Percentiles rank a stretch among this genome's conserved stretches.
phyloP scores from a whole-genome alignment of 108 stramenopile species.

The Cyclotella baltica region DNA sequence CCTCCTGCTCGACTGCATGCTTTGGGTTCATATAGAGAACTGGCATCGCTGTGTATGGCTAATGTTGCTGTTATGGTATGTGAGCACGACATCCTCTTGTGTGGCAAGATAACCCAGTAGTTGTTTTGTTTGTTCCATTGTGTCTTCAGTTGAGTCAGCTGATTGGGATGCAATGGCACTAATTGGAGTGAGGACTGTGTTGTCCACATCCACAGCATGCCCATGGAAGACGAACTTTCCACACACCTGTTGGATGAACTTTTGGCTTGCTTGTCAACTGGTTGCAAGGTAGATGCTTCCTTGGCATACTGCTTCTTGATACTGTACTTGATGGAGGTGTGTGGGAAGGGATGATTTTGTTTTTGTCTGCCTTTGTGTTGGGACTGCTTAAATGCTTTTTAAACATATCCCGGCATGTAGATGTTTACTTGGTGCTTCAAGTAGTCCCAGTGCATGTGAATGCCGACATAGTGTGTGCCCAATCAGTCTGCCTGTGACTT shows the following conservation, averaged over 20 bases:
- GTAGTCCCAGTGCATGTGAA: too few relatives aligned
- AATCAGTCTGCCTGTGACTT: constrained; percentile 18
- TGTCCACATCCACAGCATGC: not conserved
- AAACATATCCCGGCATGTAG: constrained; percentile 5
- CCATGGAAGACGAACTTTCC: not conserved
- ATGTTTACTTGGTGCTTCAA: not conserved
- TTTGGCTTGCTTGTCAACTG: not conserved
- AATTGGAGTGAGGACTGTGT: too few relatives aligned
- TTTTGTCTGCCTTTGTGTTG: not conserved
- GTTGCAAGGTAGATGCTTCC: not conserved
- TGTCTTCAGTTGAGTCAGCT: too few relatives aligned
- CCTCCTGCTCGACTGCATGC: not conserved
- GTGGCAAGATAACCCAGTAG: not conserved
- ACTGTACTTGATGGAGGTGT: too few relatives aligned
- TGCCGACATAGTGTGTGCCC: not conserved
- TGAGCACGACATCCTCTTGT: not conserved
- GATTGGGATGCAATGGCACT: too few relatives aligned
- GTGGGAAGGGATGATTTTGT: not conserved
- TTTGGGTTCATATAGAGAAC: not conserved
- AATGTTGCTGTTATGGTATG: not conserved
- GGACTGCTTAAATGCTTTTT: not conserved
- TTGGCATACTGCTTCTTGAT: not conserved
- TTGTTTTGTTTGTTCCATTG: too few relatives aligned
- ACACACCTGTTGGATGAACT: too few relatives aligned
- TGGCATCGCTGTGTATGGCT: not conserved